Evolutionary conservation across 2,329 filamentous ascomycete genomes (phyloP).

Genomic region (Chaetomium sp.): DNA sequence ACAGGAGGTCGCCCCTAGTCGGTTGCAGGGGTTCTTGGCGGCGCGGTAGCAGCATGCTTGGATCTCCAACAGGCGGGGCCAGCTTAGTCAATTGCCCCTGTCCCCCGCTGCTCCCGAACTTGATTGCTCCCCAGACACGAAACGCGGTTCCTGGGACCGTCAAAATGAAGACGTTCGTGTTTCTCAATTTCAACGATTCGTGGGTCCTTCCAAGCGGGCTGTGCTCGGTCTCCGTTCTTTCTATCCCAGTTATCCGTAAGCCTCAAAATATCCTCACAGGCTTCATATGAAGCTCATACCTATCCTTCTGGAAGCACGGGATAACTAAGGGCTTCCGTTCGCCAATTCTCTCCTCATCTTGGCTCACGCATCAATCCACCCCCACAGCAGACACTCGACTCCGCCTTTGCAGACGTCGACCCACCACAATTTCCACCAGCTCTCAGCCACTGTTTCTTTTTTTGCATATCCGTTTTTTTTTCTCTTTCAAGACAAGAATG

Average conservation of each 20-base stretch:
- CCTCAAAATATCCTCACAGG: neutral
- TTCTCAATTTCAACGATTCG: neutral
- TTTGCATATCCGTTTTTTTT: neutral
- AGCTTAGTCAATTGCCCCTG: neutral
- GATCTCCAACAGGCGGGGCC: constrained; percentile 7
- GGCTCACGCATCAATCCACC: neutral
- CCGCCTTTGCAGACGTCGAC: neutral
- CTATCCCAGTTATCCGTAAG: neutral
- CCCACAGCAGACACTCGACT: neutral
- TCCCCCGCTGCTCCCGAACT: neutral
- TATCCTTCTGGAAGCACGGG: neutral
- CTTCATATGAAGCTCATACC: neutral
- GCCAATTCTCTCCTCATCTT: neutral
- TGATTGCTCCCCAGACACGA: neutral
- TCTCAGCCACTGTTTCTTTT: neutral
- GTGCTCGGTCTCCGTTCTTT: neutral
- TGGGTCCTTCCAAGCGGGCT: neutral
- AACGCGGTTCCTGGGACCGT: neutral
- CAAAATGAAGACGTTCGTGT: neutral
- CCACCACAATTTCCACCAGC: no score
- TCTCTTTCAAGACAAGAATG: neutral
- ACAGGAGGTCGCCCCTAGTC: constrained; percentile 6
- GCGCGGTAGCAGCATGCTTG: neutral
- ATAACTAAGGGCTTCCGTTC: neutral
- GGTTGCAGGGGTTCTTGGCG: constrained; percentile 22